A percentile compares a stretch with the other conserved stretches of the same genome.
phyloP scores from a whole-genome alignment of 176 grass and related monocot species.

The Carex pumila region DNA sequence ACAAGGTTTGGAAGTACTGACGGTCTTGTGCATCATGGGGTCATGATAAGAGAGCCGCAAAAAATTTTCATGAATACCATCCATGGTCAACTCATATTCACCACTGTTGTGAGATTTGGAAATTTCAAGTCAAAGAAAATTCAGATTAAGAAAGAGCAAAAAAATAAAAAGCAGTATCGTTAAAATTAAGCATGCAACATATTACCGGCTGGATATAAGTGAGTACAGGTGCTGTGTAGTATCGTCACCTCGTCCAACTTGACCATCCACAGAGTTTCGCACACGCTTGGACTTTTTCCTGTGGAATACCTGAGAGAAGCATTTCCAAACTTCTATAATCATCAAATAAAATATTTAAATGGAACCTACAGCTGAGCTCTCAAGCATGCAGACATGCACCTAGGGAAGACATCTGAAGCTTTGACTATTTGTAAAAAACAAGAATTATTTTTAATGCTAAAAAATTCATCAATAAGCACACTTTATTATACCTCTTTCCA shows the following conservation, averaged over 20 bases:
- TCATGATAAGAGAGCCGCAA: conserved; percentile 84
- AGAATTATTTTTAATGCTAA: background rate
- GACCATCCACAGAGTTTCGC: conserved; percentile 33
- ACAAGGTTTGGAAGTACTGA: conserved; percentile 29
- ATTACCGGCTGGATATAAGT: conserved; percentile 81
- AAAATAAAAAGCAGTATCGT: conserved; percentile 28
- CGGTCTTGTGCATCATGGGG: conserved; percentile 87
- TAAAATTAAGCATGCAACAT: conserved; percentile 19
- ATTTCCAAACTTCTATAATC: conserved; percentile 3
- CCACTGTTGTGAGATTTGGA: conserved; percentile 45
- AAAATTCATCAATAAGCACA: background rate
- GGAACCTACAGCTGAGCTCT: background rate
- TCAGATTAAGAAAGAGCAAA: background rate
- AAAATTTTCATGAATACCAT: conserved; percentile 95
- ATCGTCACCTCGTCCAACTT: conserved; percentile 14
- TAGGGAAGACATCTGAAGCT: background rate
- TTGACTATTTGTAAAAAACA: background rate
- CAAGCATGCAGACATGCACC: background rate
- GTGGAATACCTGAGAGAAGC: conserved; percentile 56
- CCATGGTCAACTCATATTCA: conserved; percentile 94
- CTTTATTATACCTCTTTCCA: conserved; percentile 75
- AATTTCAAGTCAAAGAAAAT: conserved; percentile 18
- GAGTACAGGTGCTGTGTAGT: conserved; percentile 57
- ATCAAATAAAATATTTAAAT: conserved; percentile 12
- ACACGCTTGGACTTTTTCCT: conserved; percentile 60